Evolutionary conservation across 306 rosid genomes (phyloP), one percentile per base, ranked within the genome.

Genomic region (Cicer pinnatifidum): DNA sequence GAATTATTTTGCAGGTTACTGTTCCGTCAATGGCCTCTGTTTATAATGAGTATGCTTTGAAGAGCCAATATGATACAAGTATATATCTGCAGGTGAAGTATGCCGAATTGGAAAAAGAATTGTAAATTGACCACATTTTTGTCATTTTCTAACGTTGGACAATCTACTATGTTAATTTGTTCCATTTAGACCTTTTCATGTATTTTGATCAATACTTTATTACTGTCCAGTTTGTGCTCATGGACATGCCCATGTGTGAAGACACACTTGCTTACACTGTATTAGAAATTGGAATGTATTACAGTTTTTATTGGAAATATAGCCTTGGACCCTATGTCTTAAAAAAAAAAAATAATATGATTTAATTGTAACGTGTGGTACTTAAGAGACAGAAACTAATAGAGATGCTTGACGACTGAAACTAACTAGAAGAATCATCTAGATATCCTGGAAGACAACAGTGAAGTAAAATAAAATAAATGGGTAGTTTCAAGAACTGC

Each of bases 11-110:
- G 50, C 88, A 95, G 99, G 96, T 92, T 56, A 92, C 97, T 28
- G 92, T 95, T 79, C 99, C 99, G 45, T 95, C 99, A 8, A 37
- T 95, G 88, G 99, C 99, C 72, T 95, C 99, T 53, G 99, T 95
- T 54, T 95, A 85, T 78, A 95, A 95, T 68, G 99, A 95, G 85
- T 95, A 92, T 84, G 99, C 99, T 80, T 80, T 95, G 91, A 95
- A 95, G 86, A 95, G 99, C 81, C 99, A 95, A 81, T 95, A 90
- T 78, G 99, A 95, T 75, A 95, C 99, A 17, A 95, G 99, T 88
- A 95, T 95, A 78, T 95, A 95, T 87, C 96, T 95, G 45, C 99
- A 95, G 99, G 99, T 95, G 64, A 84, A 60, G 40, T 39, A n/a
- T 43, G 48, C 61, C 6, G 45, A 62, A 43, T 65, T 60, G 40